Base-by-base conservation (phyloP, 225 moss, liverwort and hornwort genomes). In the Polytrichum formosum region DNA sequence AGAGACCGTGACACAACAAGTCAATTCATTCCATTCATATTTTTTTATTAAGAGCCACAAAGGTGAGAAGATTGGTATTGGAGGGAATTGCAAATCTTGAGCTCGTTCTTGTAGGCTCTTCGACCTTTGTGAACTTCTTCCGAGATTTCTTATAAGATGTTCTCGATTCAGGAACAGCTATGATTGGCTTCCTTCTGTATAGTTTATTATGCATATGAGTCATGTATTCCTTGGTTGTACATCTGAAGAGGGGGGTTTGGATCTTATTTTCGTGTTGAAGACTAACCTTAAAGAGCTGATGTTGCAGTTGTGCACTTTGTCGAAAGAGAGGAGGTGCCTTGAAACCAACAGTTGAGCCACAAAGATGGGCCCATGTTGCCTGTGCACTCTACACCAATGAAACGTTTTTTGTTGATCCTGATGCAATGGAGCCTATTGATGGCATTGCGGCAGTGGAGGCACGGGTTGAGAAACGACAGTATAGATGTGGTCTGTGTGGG, bases 351-450 rank as follows among this genome's bases (percentile, higher is more conserved):
- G 87, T 90, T 54, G 66, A 79, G 74, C 85, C 85, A 70, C 82
- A 61, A 33, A 90, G 90, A 64, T 91, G 91, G 91, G 87, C 90
- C 22, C 91, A 91, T 77, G 81, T 91, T 54, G 90, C 91, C 33
- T 91, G 91, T 80, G 91, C 91, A 66, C 83, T 91, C 18, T 90
- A 91, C 71, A 91, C 91, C 54, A 91, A 91, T 78, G 91, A 91
- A 73, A 91, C 91, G n/a, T 91, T 85, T 71, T 91, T 90, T 61
- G 87, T 90, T 55, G 91, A 91, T 64, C 77, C 91, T 30, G 91
- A 91, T 70, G 87, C 89, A 65, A 91, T 90, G 91, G 91, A 91
- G 81, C 90, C 91, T 55, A 79, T 91, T 73, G 91, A 90, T 82
- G 90, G 91, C 29, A 74, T 91, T 69, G 64, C 78, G 58, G 84